Base-by-base conservation (phyloP, 495 filamentous ascomycete genomes). In the Xylaria venustula region DNA sequence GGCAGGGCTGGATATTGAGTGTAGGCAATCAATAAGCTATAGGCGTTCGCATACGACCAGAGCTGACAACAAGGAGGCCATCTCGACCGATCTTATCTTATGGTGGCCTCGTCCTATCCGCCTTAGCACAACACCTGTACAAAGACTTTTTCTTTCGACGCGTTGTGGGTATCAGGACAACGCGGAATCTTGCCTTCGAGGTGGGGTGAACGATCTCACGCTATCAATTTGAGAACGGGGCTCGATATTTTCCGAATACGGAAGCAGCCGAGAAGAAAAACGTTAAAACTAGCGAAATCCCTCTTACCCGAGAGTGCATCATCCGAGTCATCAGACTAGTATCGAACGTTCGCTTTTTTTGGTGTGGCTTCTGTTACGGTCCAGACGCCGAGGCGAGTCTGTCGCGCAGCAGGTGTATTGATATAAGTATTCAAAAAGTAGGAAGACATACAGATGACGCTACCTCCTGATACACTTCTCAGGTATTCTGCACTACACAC, bases 281-380 rank as follows among this genome's bases (percentile, higher is more conserved):
- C 14, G 7, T 20, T 9, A 15, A n/a, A 34, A 34, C 30, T 11
- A 34, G 30, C 5, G 5, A 34, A 34, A 11, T 48, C 34, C 34
- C 14, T 20, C 56, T 44, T 23, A 41, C 47, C 30, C 42, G 55
- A 25, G 45, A 17, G 37, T 40, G 37, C 3, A 15, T 44, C 34
- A 41, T 57, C 30, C 42, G 55, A 37, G 34, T 15, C 30, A 59
- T 60, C 47, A 52, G 57, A 45, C 36, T 25, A 60, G 34, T 19
- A 34, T 60, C 47, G 57, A 44, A 60, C 20, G 46, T 60, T 52
- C 3, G 9, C 2, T 19, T n/a, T 20, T 6, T 14, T 4, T 50
- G 28, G 34, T 50, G 12, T 34, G 47, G 41, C 44, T 37, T 17
- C 20, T 1, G 28, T 25, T 22, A 32, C 44, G 41, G 30, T 37